phyloP scores from a whole-genome alignment of 1,284 basidiomycete genomes.

The Mycocalia duriaeana region DNA sequence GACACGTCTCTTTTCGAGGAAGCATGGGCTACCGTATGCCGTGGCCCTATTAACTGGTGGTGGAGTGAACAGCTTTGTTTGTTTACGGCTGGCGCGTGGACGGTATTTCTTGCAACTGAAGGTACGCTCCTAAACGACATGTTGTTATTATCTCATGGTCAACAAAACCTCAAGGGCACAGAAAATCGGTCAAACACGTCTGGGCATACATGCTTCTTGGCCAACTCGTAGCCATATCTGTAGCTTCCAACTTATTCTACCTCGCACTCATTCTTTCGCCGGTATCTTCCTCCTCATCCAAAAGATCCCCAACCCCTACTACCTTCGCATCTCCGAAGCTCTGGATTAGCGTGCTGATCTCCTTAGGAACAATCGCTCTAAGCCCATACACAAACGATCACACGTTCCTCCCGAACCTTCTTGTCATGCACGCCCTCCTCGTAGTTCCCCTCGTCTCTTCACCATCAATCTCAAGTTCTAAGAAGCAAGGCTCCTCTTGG shows the following conservation, averaged over 20 bases:
- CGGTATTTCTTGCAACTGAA: constrained; percentile 52
- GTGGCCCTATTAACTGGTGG: constrained; percentile 58
- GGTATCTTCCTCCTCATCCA: constrained; percentile 8
- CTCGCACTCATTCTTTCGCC: constrained; percentile 46
- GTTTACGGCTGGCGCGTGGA: constrained; percentile 63
- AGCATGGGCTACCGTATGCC: constrained; percentile 34
- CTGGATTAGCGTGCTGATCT: constrained; percentile 42
- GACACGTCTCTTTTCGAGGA: constrained; percentile 64
- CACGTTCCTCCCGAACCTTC: constrained; percentile 55
- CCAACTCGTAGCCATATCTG: constrained; percentile 70
- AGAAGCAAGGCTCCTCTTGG: neutral
- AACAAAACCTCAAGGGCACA: constrained; percentile 28
- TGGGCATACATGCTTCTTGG: constrained; percentile 76
- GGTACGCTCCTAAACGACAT: constrained; percentile 30
- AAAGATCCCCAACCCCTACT: too few species aligned
- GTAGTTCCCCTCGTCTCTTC: constrained; percentile 46
- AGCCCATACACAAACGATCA: constrained; percentile 45
- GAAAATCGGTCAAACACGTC: constrained; percentile 44
- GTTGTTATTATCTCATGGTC: neutral
- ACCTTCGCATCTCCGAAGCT: constrained; percentile 23
- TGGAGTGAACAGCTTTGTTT: constrained; percentile 72
- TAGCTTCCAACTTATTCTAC: constrained; percentile 65
- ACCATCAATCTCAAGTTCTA: constrained; percentile 6
- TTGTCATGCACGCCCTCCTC: constrained; percentile 60
- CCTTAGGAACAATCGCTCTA: constrained; percentile 44